These are phyloP conservation scores for Heterobasidion parviporum DNA, from an alignment of 1,284 basidiomycete genomes.

Conservation along the genomic window DNA sequence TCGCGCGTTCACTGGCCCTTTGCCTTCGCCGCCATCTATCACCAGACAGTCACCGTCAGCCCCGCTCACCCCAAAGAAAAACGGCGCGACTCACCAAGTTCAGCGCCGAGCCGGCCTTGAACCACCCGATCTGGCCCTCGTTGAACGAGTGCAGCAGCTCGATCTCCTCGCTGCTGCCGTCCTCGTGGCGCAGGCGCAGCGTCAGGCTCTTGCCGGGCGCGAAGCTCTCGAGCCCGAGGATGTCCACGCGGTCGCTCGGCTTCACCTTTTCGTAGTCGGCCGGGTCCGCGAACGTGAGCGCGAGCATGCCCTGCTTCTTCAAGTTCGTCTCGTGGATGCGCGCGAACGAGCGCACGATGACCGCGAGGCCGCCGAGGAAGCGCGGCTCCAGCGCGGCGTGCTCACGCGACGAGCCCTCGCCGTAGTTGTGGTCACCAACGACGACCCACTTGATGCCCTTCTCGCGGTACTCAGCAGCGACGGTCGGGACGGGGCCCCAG, in stretches of 20 bases:
- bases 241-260: conserved; percentile 78
- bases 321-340: conserved; percentile 98
- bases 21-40: conserved; percentile 46
- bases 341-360: conserved; percentile 93
- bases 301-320: conserved; percentile 97
- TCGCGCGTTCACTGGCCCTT: conserved; percentile 20
- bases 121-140: conserved; percentile 90
- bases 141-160: conserved; percentile 77
- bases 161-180: conserved; percentile 71
- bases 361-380: conserved; percentile 91
- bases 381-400: conserved; percentile 97
- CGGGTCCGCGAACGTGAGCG: conserved; percentile 81
- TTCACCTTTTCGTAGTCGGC: conserved; percentile 88
- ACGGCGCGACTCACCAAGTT: conserved; percentile 54
- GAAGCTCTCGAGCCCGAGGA: conserved; percentile 78
- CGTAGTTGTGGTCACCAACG: conserved; percentile 93
- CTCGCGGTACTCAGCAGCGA: conserved; percentile 85
- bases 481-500: conserved; percentile 80
- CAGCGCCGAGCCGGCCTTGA: conserved; percentile 86
- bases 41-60: neutral
- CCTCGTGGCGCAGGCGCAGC: conserved; percentile 71
- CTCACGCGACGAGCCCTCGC: conserved; percentile 96
- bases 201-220: conserved; percentile 85
- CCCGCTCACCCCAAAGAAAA: neutral
- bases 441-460: conserved; percentile 93